Evolutionary conservation across 2,329 filamentous ascomycete genomes (phyloP), one percentile per base, ranked within the genome.

Genomic region (Penicillium rolfsii): DNA sequence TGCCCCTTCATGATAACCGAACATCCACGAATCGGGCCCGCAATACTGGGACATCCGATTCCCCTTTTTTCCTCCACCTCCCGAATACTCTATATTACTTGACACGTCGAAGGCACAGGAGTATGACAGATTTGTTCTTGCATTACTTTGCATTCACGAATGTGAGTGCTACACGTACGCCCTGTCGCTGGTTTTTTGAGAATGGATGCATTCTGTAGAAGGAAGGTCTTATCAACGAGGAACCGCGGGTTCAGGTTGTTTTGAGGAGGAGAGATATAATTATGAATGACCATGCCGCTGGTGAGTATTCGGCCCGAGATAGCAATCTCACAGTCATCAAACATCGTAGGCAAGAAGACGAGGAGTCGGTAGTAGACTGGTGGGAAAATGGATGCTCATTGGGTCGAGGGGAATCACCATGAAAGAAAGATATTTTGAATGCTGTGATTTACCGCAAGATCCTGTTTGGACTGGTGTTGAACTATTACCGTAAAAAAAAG

Each of bases 41-140:
- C 43, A 14, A 49, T 64, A 2, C 81, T 86, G 14, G 80, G 89
- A 16, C 80, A 91, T 70, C 89, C 89, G 0, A 86, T 91, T 22
- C 19, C 9, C 85, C 83, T 26, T 60, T 49, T 16, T 16, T 41
- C 12, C 38, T 41, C n/a, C 38, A 41, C 19, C n/a, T 41, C 3
- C 38, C 38, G 4, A 16, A 41, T 19, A 41, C n/a, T 4, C n/a
- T 16, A 5, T 41, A 41, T 16, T 19, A 41, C 38, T 41, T 41
- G n/a, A 41, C 38, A 5, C 38, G n/a, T n/a, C 38, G 38, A 5
- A 41, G 19, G 38, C 38, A 14, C 14, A 41, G n/a, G 11, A 41
- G 16, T n/a, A 16, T 19, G 4, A n/a, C 16, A 2, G 16, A 41
- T n/a, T 8, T 43, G 9, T 24, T 22, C 4, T 6, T 43, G 19